Percentiles rank a stretch among this genome's conserved stretches.
Conservation (phyloP, 2,329 filamentous ascomycete genomes). For the Chaetomiaceae sp. region DNA sequence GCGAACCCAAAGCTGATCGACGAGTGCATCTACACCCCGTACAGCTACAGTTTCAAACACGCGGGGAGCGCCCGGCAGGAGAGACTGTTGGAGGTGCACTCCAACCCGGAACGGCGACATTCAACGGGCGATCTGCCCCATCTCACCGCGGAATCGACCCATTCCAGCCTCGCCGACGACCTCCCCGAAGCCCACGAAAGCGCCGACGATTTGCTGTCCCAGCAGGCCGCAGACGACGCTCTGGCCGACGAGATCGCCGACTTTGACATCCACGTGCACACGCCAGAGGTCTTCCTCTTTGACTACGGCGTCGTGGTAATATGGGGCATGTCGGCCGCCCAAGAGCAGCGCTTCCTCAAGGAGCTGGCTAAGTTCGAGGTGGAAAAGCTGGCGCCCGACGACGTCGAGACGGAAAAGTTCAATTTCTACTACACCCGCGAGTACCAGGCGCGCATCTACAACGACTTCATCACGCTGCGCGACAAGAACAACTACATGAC, state of each 20-base stretch:
- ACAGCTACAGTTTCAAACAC: slow-evolving; percentile 62
- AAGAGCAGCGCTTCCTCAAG: slow-evolving; percentile 87
- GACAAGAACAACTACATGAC: slow-evolving; percentile 98
- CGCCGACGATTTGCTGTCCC: slow-evolving; percentile 28
- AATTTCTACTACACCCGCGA: slow-evolving; percentile 99
- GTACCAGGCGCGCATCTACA: slow-evolving; percentile 98
- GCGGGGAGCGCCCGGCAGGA: slow-evolving; percentile 28
- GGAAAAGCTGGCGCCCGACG: slow-evolving; percentile 81
- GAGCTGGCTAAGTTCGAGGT: slow-evolving; percentile 92
- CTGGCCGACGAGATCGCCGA: slow-evolving; percentile 51
- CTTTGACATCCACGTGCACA: slow-evolving; percentile 84
- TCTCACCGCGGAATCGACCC: slow-evolving; percentile 38
- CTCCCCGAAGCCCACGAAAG: slow-evolving; percentile 25
- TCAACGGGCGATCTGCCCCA: slow-evolving; percentile 69
- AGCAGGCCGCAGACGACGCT: slow-evolving; percentile 29
- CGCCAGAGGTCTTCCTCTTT: slow-evolving; percentile 91
- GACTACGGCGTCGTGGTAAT: slow-evolving; percentile 97
- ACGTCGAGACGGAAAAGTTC: slow-evolving; percentile 94
- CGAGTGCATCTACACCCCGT: slow-evolving; percentile 95
- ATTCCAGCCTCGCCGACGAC: slow-evolving; percentile 26
- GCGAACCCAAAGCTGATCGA: slow-evolving; percentile 90
- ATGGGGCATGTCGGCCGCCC: slow-evolving; percentile 91
- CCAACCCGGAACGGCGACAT: slow-evolving; percentile 60
- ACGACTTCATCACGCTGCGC: slow-evolving; percentile 93
- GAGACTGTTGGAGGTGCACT: slow-evolving; percentile 30